These are phyloP conservation scores for Draba incana DNA, from an alignment of 345 rosid genomes.

Conservation along the genomic window DNA sequence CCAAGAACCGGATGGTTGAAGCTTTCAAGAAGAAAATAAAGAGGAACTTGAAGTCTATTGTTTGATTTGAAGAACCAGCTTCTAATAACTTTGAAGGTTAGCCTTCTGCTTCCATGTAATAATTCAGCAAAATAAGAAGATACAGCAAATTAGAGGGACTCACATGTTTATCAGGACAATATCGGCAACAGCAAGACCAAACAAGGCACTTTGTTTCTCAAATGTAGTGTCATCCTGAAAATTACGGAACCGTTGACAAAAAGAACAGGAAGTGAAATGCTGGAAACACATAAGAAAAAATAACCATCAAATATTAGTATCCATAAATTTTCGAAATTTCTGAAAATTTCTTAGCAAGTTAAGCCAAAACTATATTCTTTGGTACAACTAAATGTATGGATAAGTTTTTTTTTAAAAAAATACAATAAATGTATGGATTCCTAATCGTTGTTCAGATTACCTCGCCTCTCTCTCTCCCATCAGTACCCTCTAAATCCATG, in stretches of 20 bases:
- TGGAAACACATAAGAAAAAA: background rate
- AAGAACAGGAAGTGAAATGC: background rate
- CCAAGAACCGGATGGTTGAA: no score
- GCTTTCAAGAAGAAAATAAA: no score
- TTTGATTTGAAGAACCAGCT: no score
- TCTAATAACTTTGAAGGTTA: no score
- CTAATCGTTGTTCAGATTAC: constrained; percentile 33
- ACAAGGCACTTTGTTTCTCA: constrained; percentile 77
- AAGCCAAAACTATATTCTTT: background rate
- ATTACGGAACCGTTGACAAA: background rate
- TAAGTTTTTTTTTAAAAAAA: no score
- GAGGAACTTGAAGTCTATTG: no score
- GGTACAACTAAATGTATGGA: background rate
- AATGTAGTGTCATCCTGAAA: constrained; percentile 82
- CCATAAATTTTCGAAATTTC: background rate
- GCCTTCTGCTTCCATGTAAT: no score
- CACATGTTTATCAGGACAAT: constrained; percentile 75
- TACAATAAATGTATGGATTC: background rate
- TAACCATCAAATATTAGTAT: background rate
- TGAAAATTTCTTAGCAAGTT: background rate
- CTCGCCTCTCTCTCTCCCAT: constrained; percentile 89
- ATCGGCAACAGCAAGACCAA: constrained; percentile 76
- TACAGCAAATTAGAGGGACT: constrained; percentile 31
- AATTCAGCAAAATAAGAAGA: no score
- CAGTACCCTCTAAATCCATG: constrained; percentile 84